These are phyloP conservation scores for Tulasnella calospora DNA, from an alignment of 768 basidiomycete genomes.

Conservation along the genomic window DNA sequence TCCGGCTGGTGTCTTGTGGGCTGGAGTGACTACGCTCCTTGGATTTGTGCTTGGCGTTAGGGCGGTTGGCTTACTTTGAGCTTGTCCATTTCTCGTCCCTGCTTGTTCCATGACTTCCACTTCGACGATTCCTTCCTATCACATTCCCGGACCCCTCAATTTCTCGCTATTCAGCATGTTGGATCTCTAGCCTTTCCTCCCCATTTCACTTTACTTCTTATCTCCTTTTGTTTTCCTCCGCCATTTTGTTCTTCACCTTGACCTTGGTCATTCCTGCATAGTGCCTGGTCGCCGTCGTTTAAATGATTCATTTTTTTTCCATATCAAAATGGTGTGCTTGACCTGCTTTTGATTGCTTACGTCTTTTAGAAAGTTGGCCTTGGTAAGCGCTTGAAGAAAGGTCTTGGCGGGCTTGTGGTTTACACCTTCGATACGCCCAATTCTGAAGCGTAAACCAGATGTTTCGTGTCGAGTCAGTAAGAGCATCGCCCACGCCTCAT, in stretches of 20 bases:
- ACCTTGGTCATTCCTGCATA: neutral
- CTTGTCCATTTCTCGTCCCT: neutral
- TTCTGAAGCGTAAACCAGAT: too few species aligned
- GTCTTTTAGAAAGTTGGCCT: neutral
- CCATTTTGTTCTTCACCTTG: neutral
- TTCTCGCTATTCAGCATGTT: neutral
- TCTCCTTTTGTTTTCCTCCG: neutral
- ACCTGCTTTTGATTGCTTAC: neutral
- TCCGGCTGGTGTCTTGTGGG: neutral
- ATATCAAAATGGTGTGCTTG: neutral
- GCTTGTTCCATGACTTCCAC: neutral
- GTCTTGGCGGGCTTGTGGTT: too few species aligned
- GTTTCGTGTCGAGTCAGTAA: neutral
- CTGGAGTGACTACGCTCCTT: neutral
- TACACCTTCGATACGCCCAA: too few species aligned
- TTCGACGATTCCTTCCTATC: neutral
- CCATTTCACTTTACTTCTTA: neutral
- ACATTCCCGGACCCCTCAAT: neutral
- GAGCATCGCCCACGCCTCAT: neutral
- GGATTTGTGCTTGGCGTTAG: slow-evolving; percentile 13
- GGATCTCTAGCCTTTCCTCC: neutral
- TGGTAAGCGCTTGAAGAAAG: too few species aligned
- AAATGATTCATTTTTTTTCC: neutral
- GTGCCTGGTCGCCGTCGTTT: neutral
- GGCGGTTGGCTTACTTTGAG: slow-evolving; percentile 15